Evolutionary conservation across 192 early-diverging fungal genomes (phyloP).

Genomic region (Rhizophlyctis rosea): DNA sequence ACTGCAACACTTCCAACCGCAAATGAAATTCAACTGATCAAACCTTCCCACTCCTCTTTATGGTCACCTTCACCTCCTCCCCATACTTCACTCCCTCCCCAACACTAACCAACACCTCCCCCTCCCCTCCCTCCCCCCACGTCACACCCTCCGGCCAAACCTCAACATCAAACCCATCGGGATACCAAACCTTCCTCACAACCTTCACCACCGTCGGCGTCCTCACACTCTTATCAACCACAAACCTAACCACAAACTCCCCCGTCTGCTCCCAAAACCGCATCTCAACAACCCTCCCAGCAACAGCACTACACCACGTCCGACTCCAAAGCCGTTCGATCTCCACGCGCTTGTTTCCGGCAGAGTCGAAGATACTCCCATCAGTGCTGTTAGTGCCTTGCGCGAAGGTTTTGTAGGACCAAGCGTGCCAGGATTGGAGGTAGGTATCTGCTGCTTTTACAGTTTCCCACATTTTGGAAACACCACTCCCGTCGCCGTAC

Average conservation of each 20-base stretch:
- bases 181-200: conserved; percentile 15
- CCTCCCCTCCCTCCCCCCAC: background rate
- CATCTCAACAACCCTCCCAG: conserved; percentile 7
- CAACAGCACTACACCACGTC: conserved; percentile 16
- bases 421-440: conserved; percentile 54
- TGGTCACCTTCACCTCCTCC: background rate
- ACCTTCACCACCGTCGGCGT: conserved; percentile 10
- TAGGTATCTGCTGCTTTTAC: conserved; percentile 43
- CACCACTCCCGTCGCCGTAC: conserved; percentile 20
- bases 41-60: background rate
- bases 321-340: conserved; percentile 15
- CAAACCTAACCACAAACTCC: conserved; percentile 7
- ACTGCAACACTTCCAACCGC: too few species aligned
- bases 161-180: conserved; percentile 7
- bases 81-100: background rate
- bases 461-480: conserved; percentile 34
- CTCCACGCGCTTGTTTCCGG: conserved; percentile 1
- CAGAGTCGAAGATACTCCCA: conserved; percentile 8
- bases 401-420: conserved; percentile 48
- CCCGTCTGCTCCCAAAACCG: conserved; percentile 1
- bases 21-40: too few species aligned
- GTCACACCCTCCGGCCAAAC: conserved; percentile 6
- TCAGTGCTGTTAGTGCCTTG: conserved; percentile 17
- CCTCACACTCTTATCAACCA: background rate
- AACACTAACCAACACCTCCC: too few species aligned